Evolutionary conservation across 2,329 filamentous ascomycete species (phyloP), one percentile per base, ranked within the genome.

Genomic region (Xylaria sp.): DNA sequence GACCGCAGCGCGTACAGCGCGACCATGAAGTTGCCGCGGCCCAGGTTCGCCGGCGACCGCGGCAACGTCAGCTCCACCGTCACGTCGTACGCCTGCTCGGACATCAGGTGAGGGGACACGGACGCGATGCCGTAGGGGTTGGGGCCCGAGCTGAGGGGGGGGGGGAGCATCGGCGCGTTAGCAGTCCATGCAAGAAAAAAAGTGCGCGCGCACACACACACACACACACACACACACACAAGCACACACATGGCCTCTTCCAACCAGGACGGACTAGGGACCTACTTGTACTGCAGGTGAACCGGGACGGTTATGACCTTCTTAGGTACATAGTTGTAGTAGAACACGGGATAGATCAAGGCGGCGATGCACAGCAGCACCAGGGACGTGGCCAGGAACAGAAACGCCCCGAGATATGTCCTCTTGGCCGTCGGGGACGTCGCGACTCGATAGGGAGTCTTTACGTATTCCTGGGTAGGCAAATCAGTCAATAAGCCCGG

Each of bases 11-110:
- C 82, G 56, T 85, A 82, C 16, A 96, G 76, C 43, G 90, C 87
- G 17, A 97, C 77, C 94, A 99, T 99, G 78, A 97, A 97, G 74
- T 97, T 97, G 22, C 94, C 94, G 13, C 83, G 82, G 2, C 82
- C 82, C 19, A 89, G 74, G 66, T 99, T 99, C 1, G 80, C 73
- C 0, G 85, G 86, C 2, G 91, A 94, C 39, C 88, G 86, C 17
- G 94, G 94, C 59, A 99, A 78, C 2, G 83, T 81, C 26, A 99
- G 79, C 19, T 84, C 78, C 1, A 97, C 79, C 4, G 83, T 80
- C 39, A 99, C 82, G 71, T 97, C 92, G 78, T 99, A 99, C 44
- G 87, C 81, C 70, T 97, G 93, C 43, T 84, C 79, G 17, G 84
- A 78, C 61, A 88, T 84, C 58, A 94, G 75, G 43, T 83, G 78